These are phyloP conservation scores for sweet orange (Citrus sinensis) DNA, from an alignment of 345 rosid genomes.

Conservation along the genomic window DVS_A1.0 CM039166.1:14406001-14406500, in stretches of 20 bases:
- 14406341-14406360: conserved; percentile 88
- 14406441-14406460: conserved; percentile 83
- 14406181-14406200: not conserved
- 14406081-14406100: not conserved
- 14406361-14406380: conserved; percentile 93
- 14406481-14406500: conserved; percentile 82
- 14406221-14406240: not conserved
- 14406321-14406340: not conserved
- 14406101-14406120: not conserved
- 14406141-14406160: not conserved
- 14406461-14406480: conserved; percentile 81
- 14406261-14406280: not conserved
- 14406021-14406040: not conserved
- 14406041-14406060: not conserved
- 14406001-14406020: not conserved
- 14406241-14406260: not conserved
- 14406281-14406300: not conserved
- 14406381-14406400: conserved; percentile 96
- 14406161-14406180: not conserved
- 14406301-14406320: not conserved
- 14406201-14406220: not conserved
- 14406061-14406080: not conserved
- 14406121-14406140: not conserved
- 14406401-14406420: conserved; percentile 94
- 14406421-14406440: conserved; percentile 83